phyloP scores from a whole-genome alignment of 2,329 filamentous ascomycete genomes.

The Cladosporium halotolerans region DNA sequence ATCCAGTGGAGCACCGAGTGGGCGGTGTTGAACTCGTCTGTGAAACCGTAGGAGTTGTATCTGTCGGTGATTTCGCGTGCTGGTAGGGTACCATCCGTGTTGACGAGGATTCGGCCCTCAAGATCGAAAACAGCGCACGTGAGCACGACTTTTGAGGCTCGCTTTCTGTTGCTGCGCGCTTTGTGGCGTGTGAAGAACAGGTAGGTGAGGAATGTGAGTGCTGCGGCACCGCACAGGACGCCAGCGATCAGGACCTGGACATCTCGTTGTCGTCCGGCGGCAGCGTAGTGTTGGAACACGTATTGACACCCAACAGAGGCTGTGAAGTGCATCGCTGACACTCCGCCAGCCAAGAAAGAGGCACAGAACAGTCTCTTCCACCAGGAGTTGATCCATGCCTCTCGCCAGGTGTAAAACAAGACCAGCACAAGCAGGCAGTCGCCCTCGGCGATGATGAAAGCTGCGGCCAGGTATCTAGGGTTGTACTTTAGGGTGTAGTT shows the following conservation, averaged over 20 bases:
- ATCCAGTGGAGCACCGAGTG: slow-evolving; percentile 85
- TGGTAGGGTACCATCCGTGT: slow-evolving; percentile 62
- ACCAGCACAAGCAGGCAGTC: slow-evolving; percentile 65
- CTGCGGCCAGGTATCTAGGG: slow-evolving; percentile 56
- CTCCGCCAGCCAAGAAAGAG: slow-evolving; percentile 62
- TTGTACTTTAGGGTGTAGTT: slow-evolving; percentile 67
- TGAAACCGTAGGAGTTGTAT: slow-evolving; percentile 58
- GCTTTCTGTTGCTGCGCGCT: slow-evolving; percentile 33
- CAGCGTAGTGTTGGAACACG: slow-evolving; percentile 45
- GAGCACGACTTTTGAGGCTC: slow-evolving; percentile 50
- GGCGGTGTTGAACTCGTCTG: slow-evolving; percentile 67
- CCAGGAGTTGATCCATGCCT: slow-evolving; percentile 71
- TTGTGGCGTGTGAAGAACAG: slow-evolving; percentile 34
- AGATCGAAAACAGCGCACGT: slow-evolving; percentile 61
- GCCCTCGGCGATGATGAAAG: slow-evolving; percentile 64
- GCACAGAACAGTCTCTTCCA: slow-evolving; percentile 67
- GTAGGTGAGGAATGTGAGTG: slow-evolving; percentile 30
- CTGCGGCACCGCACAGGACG: slow-evolving; percentile 47
- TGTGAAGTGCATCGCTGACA: slow-evolving; percentile 85
- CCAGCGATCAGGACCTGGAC: slow-evolving; percentile 68
- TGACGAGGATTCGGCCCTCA: slow-evolving; percentile 61
- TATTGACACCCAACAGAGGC: slow-evolving; percentile 67
- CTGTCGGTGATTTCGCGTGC: slow-evolving; percentile 72
- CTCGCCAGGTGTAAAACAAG: slow-evolving; percentile 71
- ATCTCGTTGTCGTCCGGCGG: slow-evolving; percentile 39